Evolutionary conservation across 75 land plant genomes (phyloP).

Genomic region (Cryptomeria japonica): DNA sequence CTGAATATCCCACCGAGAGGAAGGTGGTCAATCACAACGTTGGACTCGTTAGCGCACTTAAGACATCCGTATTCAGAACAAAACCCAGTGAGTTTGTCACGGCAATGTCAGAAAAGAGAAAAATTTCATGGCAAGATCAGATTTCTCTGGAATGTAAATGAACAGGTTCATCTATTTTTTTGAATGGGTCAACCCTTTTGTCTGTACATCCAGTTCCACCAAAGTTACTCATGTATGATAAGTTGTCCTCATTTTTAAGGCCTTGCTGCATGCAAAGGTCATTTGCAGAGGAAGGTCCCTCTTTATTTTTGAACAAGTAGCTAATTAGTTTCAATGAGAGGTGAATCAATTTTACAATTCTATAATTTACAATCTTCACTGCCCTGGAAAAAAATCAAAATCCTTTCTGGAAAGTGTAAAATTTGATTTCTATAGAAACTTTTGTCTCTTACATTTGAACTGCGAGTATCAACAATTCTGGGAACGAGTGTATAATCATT

Average conservation of each 20-base stretch:
- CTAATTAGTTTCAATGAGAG: background rate
- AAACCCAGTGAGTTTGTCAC: background rate
- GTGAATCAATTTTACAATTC: background rate
- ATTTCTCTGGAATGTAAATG: background rate
- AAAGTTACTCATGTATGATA: background rate
- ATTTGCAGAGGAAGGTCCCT: background rate
- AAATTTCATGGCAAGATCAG: slow-evolving; percentile 3
- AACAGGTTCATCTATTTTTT: background rate
- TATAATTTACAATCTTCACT: no score
- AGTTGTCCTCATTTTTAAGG: background rate
- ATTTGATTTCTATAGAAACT: no score
- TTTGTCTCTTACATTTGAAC: background rate
- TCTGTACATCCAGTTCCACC: background rate
- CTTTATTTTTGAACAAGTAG: background rate
- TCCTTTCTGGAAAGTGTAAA: no score
- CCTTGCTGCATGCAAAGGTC: background rate
- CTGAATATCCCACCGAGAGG: background rate
- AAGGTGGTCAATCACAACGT: background rate
- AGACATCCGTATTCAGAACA: background rate
- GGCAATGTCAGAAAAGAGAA: background rate
- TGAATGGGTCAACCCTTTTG: background rate
- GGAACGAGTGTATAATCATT: background rate
- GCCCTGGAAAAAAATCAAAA: no score
- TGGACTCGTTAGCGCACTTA: background rate
- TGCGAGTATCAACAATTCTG: background rate